phyloP scores from a whole-genome alignment of 345 rosid genomes.

The Citrus glauca region DNA sequence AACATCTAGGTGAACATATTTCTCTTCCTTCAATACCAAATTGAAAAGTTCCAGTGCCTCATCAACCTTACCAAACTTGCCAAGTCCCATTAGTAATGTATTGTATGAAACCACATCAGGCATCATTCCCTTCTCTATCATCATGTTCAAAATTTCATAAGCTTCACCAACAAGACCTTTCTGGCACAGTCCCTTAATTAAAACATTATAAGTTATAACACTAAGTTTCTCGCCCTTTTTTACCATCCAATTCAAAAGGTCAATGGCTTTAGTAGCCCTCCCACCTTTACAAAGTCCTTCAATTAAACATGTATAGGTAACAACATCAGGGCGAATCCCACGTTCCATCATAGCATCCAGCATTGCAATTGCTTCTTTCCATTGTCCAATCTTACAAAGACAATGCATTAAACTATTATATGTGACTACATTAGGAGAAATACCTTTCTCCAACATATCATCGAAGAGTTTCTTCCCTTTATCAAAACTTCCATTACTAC shows the following conservation, averaged over 20 bases:
- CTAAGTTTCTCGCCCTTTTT: conserved; percentile 45
- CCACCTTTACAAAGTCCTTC: conserved; percentile 56
- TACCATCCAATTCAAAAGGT: conserved; percentile 47
- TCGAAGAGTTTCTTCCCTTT: conserved; percentile 41
- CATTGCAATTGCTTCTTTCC: conserved; percentile 42
- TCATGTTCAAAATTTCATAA: conserved; percentile 40
- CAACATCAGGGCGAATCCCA: conserved; percentile 49
- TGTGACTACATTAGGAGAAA: conserved; percentile 37
- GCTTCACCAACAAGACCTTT: conserved; percentile 48
- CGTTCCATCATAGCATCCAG: conserved; percentile 39
- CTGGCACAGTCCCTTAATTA: conserved; percentile 58
- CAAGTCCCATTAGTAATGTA: conserved; percentile 48
- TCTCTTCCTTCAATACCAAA: conserved; percentile 32
- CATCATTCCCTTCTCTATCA: conserved; percentile 52
- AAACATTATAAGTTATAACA: conserved; percentile 48
- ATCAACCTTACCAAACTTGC: conserved; percentile 43
- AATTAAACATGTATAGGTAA: conserved; percentile 43
- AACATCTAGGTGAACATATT: conserved; percentile 39
- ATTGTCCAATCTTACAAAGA: conserved; percentile 43
- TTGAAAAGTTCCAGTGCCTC: conserved; percentile 52
- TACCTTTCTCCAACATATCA: conserved; percentile 44
- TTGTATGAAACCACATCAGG: conserved; percentile 55
- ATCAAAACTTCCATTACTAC: conserved; percentile 29
- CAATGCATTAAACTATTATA: conserved; percentile 40
- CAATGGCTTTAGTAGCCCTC: conserved; percentile 44